Conservation (phyloP, 2,329 filamentous ascomycete genomes). For the Hypomyces rosellus region DNA sequence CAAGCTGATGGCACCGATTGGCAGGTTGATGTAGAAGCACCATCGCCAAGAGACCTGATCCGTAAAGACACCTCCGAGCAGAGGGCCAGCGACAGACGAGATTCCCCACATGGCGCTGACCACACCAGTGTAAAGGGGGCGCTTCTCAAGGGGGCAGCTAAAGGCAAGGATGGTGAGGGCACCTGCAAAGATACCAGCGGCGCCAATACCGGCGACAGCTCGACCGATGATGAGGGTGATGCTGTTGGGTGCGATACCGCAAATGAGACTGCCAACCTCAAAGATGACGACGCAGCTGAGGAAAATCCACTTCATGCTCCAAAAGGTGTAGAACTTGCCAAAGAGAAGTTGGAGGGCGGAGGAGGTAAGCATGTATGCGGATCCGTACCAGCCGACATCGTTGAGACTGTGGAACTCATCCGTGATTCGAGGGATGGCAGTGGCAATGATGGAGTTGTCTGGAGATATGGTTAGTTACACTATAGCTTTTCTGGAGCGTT, state of each 20-base stretch:
- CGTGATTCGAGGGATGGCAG: slow-evolving; percentile 45
- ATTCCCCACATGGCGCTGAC: slow-evolving; percentile 19
- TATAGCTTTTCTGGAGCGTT: too few species aligned
- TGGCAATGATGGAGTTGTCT: slow-evolving; percentile 42
- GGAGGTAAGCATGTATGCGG: slow-evolving; percentile 39
- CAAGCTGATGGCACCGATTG: slow-evolving; percentile 24
- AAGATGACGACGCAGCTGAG: slow-evolving; percentile 40
- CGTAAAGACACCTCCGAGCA: slow-evolving; percentile 32
- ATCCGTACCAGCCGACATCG: slow-evolving; percentile 49
- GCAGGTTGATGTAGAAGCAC: slow-evolving; percentile 36
- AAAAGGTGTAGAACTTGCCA: slow-evolving; percentile 40
- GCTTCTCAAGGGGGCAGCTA: slow-evolving; percentile 17
- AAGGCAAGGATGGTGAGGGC: slow-evolving; percentile 39
- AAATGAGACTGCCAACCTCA: slow-evolving; percentile 45
- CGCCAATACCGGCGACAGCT: slow-evolving; percentile 37
- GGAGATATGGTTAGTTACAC: slow-evolving; percentile 1
- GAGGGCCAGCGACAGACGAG: slow-evolving; percentile 24
- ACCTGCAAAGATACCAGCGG: slow-evolving; percentile 38
- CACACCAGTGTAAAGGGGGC: slow-evolving; percentile 19
- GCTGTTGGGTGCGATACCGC: slow-evolving; percentile 29
- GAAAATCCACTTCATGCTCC: slow-evolving; percentile 39
- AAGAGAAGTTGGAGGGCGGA: slow-evolving; percentile 32
- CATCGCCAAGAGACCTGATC: slow-evolving; percentile 32
- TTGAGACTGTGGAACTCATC: slow-evolving; percentile 37
- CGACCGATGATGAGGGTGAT: slow-evolving; percentile 39